These are phyloP conservation scores for Harrya chromipes DNA, from an alignment of 768 basidiomycete species.

Conservation along the genomic window DNA sequence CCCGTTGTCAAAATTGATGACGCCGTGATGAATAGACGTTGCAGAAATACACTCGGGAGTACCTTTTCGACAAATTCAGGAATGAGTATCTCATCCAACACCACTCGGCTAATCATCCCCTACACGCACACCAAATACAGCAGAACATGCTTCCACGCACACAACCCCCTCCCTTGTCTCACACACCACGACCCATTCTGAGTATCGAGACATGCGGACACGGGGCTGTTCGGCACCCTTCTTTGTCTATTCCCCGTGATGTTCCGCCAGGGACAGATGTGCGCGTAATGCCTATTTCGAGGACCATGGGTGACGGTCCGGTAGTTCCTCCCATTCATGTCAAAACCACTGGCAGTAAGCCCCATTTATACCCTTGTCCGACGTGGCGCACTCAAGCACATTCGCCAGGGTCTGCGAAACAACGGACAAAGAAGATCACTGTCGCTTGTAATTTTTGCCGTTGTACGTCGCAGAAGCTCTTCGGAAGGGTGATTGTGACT, in stretches of 20 bases:
- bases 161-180: conserved; percentile 27
- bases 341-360: conserved; percentile 38
- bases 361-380: conserved; percentile 8
- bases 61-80: conserved; percentile 77
- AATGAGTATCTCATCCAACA: conserved; percentile 54
- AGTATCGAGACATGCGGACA: conserved; percentile 59
- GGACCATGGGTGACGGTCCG: conserved; percentile 37
- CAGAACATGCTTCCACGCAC: conserved; percentile 34
- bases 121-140: conserved; percentile 43
- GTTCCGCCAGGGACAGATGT: conserved; percentile 43
- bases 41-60: conserved; percentile 81
- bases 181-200: conserved; percentile 53
- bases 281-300: conserved; percentile 41
- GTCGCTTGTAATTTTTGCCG: conserved; percentile 92
- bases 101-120: conserved; percentile 44
- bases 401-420: conserved; percentile 53
- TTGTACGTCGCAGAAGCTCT: conserved; percentile 49
- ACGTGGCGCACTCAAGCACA: conserved; percentile 12
- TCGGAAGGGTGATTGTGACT: conserved; percentile 13
- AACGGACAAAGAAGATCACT: conserved; percentile 80
- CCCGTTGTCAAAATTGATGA: conserved; percentile 19
- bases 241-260: conserved; percentile 47
- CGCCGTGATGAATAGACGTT: conserved; percentile 53
- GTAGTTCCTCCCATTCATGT: conserved; percentile 28
- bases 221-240: conserved; percentile 42